Percentiles rank a stretch among this genome's conserved stretches.
Conservation (phyloP, 768 basidiomycete species). For the Psilocybe cyanescens region DNA sequence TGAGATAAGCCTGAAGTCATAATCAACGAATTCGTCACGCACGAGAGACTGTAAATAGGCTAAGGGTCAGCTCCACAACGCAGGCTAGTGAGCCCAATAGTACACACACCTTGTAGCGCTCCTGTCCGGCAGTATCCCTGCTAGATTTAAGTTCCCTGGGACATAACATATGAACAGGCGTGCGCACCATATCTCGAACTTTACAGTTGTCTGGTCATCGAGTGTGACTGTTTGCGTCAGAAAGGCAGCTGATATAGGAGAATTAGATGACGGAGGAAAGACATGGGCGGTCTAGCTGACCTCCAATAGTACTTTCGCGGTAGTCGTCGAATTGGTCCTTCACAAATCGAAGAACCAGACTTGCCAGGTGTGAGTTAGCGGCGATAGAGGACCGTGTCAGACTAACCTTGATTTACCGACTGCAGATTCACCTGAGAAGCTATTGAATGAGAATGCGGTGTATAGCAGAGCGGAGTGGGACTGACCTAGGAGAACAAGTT, state of each 20-base stretch:
- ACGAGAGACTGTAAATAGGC: constrained; percentile 39
- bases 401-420: constrained; percentile 93
- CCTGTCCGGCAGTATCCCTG: constrained; percentile 97
- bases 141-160: constrained; percentile 9
- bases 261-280: constrained; percentile 14
- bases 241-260: constrained; percentile 77
- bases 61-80: constrained; percentile 18
- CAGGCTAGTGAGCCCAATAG: constrained; percentile 11
- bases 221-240: constrained; percentile 96
- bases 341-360: constrained; percentile 94
- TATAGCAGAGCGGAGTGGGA: constrained; percentile 12
- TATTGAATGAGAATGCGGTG: constrained; percentile 16
- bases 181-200: constrained; percentile 95
- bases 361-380: constrained; percentile 39
- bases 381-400: constrained; percentile 23
- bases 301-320: constrained; percentile 93
- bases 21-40: constrained; percentile 37
- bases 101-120: constrained; percentile 81
- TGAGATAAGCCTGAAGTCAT: constrained; percentile 15
- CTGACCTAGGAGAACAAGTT: constrained; percentile 93
- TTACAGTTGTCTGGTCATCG: constrained; percentile 88
- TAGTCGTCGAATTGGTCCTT: constrained; percentile 97
- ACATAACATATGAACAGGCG: constrained; percentile 5
- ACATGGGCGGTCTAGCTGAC: constrained; percentile 39
- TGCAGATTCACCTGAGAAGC: constrained; percentile 83